Base-by-base conservation (phyloP, 805 yeast genomes). In the Pachysolen tannophilus region DNA sequence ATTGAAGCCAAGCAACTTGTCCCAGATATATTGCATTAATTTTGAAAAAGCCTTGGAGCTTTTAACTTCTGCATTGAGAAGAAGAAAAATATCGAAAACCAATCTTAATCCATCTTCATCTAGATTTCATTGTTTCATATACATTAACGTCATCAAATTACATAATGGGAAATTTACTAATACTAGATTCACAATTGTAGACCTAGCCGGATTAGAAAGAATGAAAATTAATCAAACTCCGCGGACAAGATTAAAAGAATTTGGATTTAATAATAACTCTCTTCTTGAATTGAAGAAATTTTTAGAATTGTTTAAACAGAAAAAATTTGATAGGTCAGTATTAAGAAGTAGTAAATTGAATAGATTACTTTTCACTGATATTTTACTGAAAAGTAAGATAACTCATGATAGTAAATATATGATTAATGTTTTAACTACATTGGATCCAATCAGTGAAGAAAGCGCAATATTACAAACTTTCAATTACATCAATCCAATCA, bases 231-330 rank as follows among this genome's bases (percentile, higher is more conserved):
- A n/a, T n/a, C n/a, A n/a, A n/a, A n/a, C n/a, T n/a, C n/a, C n/a
- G n/a, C n/a, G n/a, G n/a, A n/a, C n/a, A n/a, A n/a, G n/a, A n/a
- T n/a, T n/a, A n/a, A n/a, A n/a, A n/a, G n/a, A n/a, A n/a, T n/a
- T n/a, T n/a, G n/a, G n/a, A n/a, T n/a, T n/a, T n/a, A n/a, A n/a
- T n/a, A n/a, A n/a, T n/a, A n/a, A n/a, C n/a, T n/a, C n/a, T n/a
- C n/a, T n/a, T n/a, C n/a, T n/a, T n/a, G 68, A 69, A 38, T 50
- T 74, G 8, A 76, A 78, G 6, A 62, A 72, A 35, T 63, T 73
- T 30, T 47, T 74, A 10, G 60, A 63, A 28, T 46, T 63, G 35
- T 63, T 68, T 48, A 53, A 55, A 30, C 52, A 58, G 11, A 52
- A 55, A 31, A 60, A 50, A 38, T 54, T 58, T 41, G 60, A 65